Evolutionary conservation across 2,329 filamentous ascomycete species (phyloP).

Genomic region (Hypoxylon sp.): DNA sequence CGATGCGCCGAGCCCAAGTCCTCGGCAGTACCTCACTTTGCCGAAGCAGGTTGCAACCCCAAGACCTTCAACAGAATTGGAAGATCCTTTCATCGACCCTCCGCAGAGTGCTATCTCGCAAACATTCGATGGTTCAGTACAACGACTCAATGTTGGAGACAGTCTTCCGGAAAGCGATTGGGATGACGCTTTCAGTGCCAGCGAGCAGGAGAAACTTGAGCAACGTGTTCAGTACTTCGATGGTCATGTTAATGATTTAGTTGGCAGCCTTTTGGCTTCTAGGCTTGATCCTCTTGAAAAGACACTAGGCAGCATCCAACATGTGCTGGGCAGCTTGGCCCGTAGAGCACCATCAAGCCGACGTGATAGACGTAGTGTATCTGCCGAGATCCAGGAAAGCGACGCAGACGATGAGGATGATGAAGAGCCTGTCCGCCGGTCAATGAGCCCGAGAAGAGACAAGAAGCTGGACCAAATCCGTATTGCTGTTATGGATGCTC

Average conservation of each 20-base stretch:
- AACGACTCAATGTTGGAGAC: conserved; percentile 73
- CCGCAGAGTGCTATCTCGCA: conserved; percentile 61
- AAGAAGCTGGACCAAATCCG: conserved; percentile 87
- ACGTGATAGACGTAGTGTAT: conserved; percentile 75
- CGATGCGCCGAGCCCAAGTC: conserved; percentile 81
- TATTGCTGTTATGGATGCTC: conserved; percentile 78
- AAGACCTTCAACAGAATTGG: conserved; percentile 68
- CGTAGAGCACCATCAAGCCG: conserved; percentile 69
- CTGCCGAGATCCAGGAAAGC: conserved; percentile 80
- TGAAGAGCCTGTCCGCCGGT: conserved; percentile 73
- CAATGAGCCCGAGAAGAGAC: conserved; percentile 83
- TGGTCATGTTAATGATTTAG: conserved; percentile 86
- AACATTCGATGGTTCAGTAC: conserved; percentile 70
- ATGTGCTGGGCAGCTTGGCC: conserved; percentile 73
- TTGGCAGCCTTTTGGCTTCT: conserved; percentile 81
- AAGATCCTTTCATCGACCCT: conserved; percentile 73
- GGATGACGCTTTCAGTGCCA: conserved; percentile 87
- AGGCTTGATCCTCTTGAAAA: conserved; percentile 86
- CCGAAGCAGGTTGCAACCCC: conserved; percentile 64
- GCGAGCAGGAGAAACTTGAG: conserved; percentile 86
- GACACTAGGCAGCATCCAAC: conserved; percentile 81
- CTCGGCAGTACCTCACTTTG: conserved; percentile 67
- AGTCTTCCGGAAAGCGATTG: conserved; percentile 87
- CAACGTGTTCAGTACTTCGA: conserved; percentile 91
- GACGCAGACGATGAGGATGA: conserved; percentile 97